phyloP scores from a whole-genome alignment of 306 rosid genomes.

The Vigna mungo region DNA sequence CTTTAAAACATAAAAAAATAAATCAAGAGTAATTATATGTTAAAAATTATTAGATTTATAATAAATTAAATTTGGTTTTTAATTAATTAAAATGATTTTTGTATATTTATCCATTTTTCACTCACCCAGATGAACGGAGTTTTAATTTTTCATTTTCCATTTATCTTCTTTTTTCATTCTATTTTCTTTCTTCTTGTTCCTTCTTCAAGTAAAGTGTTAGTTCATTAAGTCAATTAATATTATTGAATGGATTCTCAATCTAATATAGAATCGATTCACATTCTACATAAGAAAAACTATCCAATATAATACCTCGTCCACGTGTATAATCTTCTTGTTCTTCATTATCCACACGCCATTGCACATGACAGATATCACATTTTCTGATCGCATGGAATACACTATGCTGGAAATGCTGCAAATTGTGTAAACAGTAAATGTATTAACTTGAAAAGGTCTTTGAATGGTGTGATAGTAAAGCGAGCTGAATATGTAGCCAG shows the following conservation, averaged over 20 bases:
- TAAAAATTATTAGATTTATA: not conserved
- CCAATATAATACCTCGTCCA: constrained; percentile 66
- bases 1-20: too few species aligned
- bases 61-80: not conserved
- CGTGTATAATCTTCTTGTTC: constrained; percentile 73
- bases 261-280: not conserved
- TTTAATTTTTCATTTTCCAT: not conserved
- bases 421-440: constrained; percentile 33
- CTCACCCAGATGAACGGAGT: not conserved
- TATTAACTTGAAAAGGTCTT: constrained; percentile 34
- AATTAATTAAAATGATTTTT: not conserved
- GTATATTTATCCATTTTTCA: not conserved
- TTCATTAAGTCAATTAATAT: not conserved
- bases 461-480: constrained; percentile 11
- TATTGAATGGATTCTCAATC: not conserved
- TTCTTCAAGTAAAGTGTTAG: not conserved
- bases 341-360: constrained; percentile 88
- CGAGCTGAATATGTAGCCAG: constrained; percentile 10
- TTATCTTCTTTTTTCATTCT: not conserved
- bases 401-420: constrained; percentile 88
- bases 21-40: too few species aligned
- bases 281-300: constrained; percentile 22
- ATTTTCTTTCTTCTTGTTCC: not conserved
- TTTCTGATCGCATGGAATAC: constrained; percentile 84
- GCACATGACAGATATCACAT: constrained; percentile 82